Conservation (phyloP, 768 basidiomycete genomes). For the Agaricus bisporus region DNA sequence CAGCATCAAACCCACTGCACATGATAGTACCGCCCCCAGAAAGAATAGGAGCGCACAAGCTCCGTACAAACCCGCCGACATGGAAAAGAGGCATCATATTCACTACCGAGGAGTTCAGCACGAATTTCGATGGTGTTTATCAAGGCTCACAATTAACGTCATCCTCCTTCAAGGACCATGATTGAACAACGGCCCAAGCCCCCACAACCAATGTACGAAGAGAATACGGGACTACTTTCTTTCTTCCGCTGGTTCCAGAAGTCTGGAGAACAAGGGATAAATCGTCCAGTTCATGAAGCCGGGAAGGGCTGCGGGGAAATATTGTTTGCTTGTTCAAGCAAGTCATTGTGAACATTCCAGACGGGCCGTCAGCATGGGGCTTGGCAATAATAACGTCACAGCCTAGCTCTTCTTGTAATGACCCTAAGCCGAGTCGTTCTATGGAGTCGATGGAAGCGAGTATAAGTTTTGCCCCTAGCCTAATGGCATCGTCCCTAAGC, state of each 20-base stretch:
- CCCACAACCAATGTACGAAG: constrained; percentile 37
- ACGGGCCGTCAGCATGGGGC: constrained; percentile 25
- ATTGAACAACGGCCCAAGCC: constrained; percentile 35
- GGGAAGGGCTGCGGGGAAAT: constrained; percentile 19
- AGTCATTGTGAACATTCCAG: constrained; percentile 35
- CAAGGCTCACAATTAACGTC: constrained; percentile 40
- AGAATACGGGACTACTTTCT: constrained; percentile 42
- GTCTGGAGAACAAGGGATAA: constrained; percentile 53
- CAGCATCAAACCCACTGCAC: constrained; percentile 48
- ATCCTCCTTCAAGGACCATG: constrained; percentile 31
- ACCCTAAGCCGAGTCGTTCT: constrained; percentile 29
- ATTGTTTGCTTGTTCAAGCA: constrained; percentile 18
- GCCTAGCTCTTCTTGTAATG: constrained; percentile 26
- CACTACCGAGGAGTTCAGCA: constrained; percentile 18
- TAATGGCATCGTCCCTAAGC: constrained; percentile 33
- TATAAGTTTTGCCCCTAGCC: constrained; percentile 33
- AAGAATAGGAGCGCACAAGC: constrained; percentile 49
- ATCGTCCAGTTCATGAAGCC: constrained; percentile 33
- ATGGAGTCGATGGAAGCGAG: constrained; percentile 34
- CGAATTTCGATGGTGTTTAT: neutral
- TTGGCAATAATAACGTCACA: constrained; percentile 35
- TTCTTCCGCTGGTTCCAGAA: constrained; percentile 52
- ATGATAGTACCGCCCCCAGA: constrained; percentile 52
- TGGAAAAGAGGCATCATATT: constrained; percentile 56
- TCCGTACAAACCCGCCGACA: constrained; percentile 55